Evolutionary conservation across 75 land plant species (phyloP).

Genomic region (Isoetes taiwanensis): DNA sequence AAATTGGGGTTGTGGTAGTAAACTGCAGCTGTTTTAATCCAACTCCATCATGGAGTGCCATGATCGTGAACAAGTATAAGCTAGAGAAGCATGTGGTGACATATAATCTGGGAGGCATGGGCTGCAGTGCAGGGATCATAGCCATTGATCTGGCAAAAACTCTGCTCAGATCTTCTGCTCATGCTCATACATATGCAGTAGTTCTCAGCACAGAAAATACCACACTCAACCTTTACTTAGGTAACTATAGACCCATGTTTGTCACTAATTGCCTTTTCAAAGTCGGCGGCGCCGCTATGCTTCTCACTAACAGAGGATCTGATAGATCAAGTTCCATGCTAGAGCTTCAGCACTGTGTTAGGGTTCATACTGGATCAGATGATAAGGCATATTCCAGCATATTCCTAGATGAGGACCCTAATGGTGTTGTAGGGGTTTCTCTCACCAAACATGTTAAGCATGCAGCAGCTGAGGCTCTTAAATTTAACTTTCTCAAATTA

Average conservation of each 20-base stretch:
- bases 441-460: too few relatives aligned
- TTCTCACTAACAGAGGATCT: slow-evolving; percentile 19
- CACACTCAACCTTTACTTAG: slow-evolving; percentile 22
- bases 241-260: slow-evolving; percentile 31
- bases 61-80: slow-evolving; percentile 32
- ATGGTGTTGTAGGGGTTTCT: slow-evolving; percentile 28
- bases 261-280: slow-evolving; percentile 42
- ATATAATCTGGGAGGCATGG: slow-evolving; percentile 59
- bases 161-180: slow-evolving; percentile 13
- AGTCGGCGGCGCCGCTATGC: slow-evolving; percentile 23
- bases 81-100: slow-evolving; percentile 39
- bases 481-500: slow-evolving; percentile 12
- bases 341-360: too few relatives aligned
- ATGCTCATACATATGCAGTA: slow-evolving; percentile 28
- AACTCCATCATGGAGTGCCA: slow-evolving; percentile 43
- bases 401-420: slow-evolving; percentile 23
- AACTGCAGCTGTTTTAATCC: slow-evolving; percentile 54
- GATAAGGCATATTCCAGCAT: too few relatives aligned
- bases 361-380: too few relatives aligned
- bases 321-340: slow-evolving; percentile 21
- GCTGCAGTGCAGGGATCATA: slow-evolving; percentile 45
- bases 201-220: slow-evolving; percentile 45
- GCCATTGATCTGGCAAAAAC: slow-evolving; percentile 43
- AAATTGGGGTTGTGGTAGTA: slow-evolving; percentile 46
- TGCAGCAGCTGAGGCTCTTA: slow-evolving; percentile 22